Base-by-base conservation (phyloP, 495 filamentous ascomycete genomes). In the Cercophora scortea region DNA sequence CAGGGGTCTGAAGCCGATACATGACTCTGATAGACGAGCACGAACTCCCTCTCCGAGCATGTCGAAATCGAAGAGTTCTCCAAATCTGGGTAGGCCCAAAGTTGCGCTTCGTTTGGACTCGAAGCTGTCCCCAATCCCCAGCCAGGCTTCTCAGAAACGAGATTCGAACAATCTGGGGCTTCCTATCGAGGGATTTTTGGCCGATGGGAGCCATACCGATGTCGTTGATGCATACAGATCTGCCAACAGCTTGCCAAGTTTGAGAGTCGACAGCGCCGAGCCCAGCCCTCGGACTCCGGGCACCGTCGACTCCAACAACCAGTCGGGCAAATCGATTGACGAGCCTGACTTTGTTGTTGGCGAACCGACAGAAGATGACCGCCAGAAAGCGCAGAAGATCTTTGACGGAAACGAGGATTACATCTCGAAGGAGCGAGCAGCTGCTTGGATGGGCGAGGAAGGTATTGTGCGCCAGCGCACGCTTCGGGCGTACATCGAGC, bases 391-490 rank as follows among this genome's bases (percentile, higher is more conserved):
- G 0, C 79, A 82, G 57, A 85, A 83, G 64, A 85, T 98, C 5
- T 98, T 79, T 61, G 83, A 90, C 36, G 89, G 89, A n/a, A 84
- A 89, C 54, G 89, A 95, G 58, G 79, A 86, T 51, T 83, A 88
- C 49, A 83, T 90, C 18, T 74, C 73, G 5, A 90, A 87, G 62
- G 82, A 85, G 13, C 80, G 83, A 54, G 88, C 90, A 42, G 89
- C 92, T 15, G 82, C 89, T 42, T 95, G 90, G 88, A 82, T 99
- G 61, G 94, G 93, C 57, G 86, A 90, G 54, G 74, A 80, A 57
- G 85, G 84, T 32, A 71, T 78, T 12, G 76, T 84, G 35, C 82
- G 87, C 48, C 75, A 78, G 56, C 78, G 77, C 45, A 79, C 85
- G 2, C 71, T 93, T 48, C 80, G 78, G 51, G 94, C 94, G 4